Conservation (phyloP, 495 filamentous ascomycete genomes). For the Aspergillus carlsbadensis region DNA sequence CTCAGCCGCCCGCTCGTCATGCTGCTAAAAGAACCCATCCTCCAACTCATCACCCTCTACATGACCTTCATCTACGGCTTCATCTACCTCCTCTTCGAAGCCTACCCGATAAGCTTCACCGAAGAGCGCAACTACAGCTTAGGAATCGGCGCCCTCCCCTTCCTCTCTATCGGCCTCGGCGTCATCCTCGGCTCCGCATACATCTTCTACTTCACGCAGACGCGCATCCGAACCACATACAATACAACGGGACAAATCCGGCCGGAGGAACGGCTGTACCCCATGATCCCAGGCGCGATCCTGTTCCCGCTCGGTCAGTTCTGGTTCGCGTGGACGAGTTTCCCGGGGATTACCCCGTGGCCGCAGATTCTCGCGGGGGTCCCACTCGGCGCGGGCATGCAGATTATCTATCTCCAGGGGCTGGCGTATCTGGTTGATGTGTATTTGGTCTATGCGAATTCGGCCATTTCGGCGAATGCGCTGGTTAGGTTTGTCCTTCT, state of each 20-base stretch:
- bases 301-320: conserved; percentile 54
- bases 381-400: conserved; percentile 41
- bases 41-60: conserved; percentile 37
- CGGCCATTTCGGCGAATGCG: conserved; percentile 49
- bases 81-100: conserved; percentile 47
- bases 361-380: conserved; percentile 36
- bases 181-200: conserved; percentile 46
- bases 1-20: conserved; percentile 32
- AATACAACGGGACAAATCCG: conserved; percentile 22
- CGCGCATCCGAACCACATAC: conserved; percentile 23
- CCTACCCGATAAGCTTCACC: conserved; percentile 53
- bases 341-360: conserved; percentile 32
- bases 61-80: conserved; percentile 37
- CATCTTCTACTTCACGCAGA: conserved; percentile 47
- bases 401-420: conserved; percentile 45
- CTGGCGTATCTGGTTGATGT: conserved; percentile 57
- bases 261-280: conserved; percentile 52
- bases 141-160: conserved; percentile 48
- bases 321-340: conserved; percentile 56
- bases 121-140: conserved; percentile 44
- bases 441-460: conserved; percentile 49
- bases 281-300: conserved; percentile 49
- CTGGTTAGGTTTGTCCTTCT: conserved; percentile 32
- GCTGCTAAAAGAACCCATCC: conserved; percentile 38
- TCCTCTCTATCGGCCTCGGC: conserved; percentile 53